Conservation (phyloP, 2,329 filamentous ascomycete species). For the Colletotrichum horii region DNA sequence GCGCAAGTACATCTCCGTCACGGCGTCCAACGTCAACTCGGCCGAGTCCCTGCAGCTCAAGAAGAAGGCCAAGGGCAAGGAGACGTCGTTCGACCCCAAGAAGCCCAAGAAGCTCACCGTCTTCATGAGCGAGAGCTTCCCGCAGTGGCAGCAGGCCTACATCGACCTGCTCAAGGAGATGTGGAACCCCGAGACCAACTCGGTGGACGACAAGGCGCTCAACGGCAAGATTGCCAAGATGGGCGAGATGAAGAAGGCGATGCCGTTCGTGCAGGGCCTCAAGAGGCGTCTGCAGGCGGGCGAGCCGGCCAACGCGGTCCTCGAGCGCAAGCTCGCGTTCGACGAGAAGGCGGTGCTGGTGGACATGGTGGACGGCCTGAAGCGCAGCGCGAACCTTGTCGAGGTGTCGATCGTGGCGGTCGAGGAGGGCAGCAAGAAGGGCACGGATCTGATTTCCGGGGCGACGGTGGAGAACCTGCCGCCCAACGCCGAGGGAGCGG, state of each 20-base stretch:
- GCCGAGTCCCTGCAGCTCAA: slow-evolving; percentile 84
- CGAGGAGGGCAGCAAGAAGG: slow-evolving; percentile 72
- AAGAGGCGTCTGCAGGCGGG: slow-evolving; percentile 83
- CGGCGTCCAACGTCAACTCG: slow-evolving; percentile 81
- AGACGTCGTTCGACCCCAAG: slow-evolving; percentile 83
- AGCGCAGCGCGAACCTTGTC: slow-evolving; percentile 73
- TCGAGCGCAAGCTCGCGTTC: slow-evolving; percentile 85
- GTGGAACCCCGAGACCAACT: slow-evolving; percentile 66
- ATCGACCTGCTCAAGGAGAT: slow-evolving; percentile 78
- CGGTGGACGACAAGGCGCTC: slow-evolving; percentile 80
- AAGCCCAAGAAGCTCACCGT: slow-evolving; percentile 92
- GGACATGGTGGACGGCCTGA: slow-evolving; percentile 81
- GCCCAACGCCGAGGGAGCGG: slow-evolving; percentile 71
- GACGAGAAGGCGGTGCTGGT: slow-evolving; percentile 78
- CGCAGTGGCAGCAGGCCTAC: slow-evolving; percentile 90
- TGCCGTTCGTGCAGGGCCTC: slow-evolving; percentile 90
- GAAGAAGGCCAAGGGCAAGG: slow-evolving; percentile 93
- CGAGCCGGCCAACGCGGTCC: slow-evolving; percentile 69
- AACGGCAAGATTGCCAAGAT: slow-evolving; percentile 81
- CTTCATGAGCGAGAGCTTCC: slow-evolving; percentile 80
- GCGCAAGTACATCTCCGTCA: slow-evolving; percentile 79
- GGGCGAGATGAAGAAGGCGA: slow-evolving; percentile 93
- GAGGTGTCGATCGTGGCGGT: slow-evolving; percentile 76
- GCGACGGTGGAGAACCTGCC: slow-evolving; percentile 65
- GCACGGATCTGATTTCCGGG: slow-evolving; percentile 56